Percentiles rank a stretch among this genome's conserved stretches.
Conservation (phyloP, 495 filamentous ascomycete species). For the Thermothielavioides terrestris region DNA sequence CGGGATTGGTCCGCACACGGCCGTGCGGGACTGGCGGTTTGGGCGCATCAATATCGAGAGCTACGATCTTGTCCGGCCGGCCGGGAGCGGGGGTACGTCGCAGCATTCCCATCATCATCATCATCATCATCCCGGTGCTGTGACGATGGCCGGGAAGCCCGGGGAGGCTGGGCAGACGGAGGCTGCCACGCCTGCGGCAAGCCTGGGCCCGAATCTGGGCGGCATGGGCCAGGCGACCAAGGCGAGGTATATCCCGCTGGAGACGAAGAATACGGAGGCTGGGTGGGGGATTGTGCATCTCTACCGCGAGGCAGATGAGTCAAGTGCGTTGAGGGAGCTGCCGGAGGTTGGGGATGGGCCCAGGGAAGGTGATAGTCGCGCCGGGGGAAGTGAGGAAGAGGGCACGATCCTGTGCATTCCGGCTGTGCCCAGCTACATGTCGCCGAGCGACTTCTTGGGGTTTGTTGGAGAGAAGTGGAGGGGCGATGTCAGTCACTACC, state of each 20-base stretch:
- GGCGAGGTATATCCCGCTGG: slow-evolving; percentile 67
- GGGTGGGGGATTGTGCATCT: slow-evolving; percentile 93
- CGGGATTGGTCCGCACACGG: slow-evolving; percentile 31
- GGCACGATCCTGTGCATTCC: slow-evolving; percentile 84
- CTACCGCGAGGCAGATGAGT: slow-evolving; percentile 73
- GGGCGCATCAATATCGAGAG: slow-evolving; percentile 37
- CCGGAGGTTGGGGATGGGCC: not conserved
- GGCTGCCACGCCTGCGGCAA: slow-evolving; percentile 31
- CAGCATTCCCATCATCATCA: too few species aligned
- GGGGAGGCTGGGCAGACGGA: not conserved
- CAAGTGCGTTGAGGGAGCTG: slow-evolving; percentile 28
- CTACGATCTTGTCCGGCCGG: slow-evolving; percentile 29
- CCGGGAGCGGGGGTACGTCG: too few species aligned
- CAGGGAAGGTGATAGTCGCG: not conserved
- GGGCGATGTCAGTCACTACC: slow-evolving; percentile 84
- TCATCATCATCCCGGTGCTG: too few species aligned
- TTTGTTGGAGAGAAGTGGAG: slow-evolving; percentile 87
- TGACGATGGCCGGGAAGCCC: slow-evolving; percentile 3
- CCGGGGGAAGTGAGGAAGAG: slow-evolving; percentile 16
- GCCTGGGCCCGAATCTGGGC: slow-evolving; percentile 36
- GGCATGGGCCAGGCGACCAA: slow-evolving; percentile 48
- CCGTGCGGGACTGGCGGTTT: slow-evolving; percentile 41
- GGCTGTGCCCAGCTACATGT: slow-evolving; percentile 89
- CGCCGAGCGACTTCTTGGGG: slow-evolving; percentile 81
- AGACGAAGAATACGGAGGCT: slow-evolving; percentile 67